A percentile compares a stretch with the other conserved stretches of the same genome.
These are phyloP conservation scores for Agrocybe praecox DNA, from an alignment of 768 basidiomycete species.

Conservation along the genomic window DNA sequence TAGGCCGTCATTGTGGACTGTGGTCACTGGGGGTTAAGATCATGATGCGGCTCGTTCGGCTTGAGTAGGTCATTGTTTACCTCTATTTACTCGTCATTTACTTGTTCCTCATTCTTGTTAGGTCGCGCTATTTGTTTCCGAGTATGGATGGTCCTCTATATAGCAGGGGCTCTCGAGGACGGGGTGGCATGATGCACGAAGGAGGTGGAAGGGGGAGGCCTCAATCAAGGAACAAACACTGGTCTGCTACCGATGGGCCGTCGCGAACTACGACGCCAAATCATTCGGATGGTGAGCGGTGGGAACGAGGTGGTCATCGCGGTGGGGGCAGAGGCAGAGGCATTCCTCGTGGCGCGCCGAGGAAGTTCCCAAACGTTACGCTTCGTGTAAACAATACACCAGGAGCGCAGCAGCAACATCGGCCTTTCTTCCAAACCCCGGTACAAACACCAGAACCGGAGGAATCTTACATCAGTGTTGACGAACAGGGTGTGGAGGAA, in stretches of 20 bases:
- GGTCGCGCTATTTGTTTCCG: conserved; percentile 4
- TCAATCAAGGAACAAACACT: conserved; percentile 59
- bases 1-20: neutral
- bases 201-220: conserved; percentile 22
- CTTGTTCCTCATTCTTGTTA: neutral
- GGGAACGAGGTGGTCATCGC: conserved; percentile 65
- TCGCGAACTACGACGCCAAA: conserved; percentile 39
- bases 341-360: conserved; percentile 31
- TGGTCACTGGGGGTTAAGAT: no score
- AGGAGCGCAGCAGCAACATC: conserved; percentile 19
- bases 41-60: neutral
- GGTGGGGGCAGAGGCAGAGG: conserved; percentile 48
- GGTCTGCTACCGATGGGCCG: conserved; percentile 50
- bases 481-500: conserved; percentile 30
- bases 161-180: conserved; percentile 22
- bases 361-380: conserved; percentile 44
- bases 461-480: conserved; percentile 32
- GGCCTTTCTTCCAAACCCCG: conserved; percentile 19
- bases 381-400: conserved; percentile 33
- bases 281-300: conserved; percentile 50
- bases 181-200: conserved; percentile 20
- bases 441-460: neutral
- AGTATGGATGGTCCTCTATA: conserved; percentile 25
- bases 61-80: neutral
- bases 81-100: conserved; percentile 14